These are phyloP conservation scores for Paramyrothecium roridum DNA, from an alignment of 2,329 filamentous ascomycete species.

Conservation along the genomic window DNA sequence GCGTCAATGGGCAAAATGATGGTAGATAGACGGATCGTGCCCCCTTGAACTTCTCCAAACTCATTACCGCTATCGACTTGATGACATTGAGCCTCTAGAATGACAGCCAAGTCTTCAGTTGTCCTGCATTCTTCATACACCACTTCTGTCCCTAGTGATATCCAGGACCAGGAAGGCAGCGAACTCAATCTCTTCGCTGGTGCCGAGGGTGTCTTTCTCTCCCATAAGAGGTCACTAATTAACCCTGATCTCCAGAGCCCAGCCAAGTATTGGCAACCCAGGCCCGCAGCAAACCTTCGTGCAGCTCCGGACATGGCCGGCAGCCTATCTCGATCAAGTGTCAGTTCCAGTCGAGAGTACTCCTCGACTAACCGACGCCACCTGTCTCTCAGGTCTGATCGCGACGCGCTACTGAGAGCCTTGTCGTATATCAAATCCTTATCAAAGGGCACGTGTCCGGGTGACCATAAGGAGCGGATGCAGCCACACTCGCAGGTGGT, in stretches of 20 bases:
- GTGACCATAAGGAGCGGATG: conserved; percentile 1
- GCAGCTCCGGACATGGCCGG: conserved; percentile 1
- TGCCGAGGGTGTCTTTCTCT: background rate
- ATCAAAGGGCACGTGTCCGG: background rate
- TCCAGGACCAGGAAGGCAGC: background rate
- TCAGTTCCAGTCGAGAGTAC: conserved; percentile 1
- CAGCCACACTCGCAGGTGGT: conserved; percentile 1
- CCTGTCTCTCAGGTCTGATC: background rate
- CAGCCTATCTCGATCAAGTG: background rate
- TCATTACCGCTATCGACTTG: background rate
- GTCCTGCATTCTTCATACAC: background rate
- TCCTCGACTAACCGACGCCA: background rate
- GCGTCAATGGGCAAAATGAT: background rate
- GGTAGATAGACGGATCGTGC: background rate
- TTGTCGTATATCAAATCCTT: background rate
- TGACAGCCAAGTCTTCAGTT: background rate
- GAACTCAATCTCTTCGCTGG: background rate
- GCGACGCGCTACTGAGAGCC: background rate
- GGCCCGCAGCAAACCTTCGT: background rate
- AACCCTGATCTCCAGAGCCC: background rate
- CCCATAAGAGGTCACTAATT: background rate
- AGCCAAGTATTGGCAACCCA: background rate
- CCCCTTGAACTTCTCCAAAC: background rate
- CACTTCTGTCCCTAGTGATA: background rate
- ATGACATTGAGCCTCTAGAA: background rate